These are phyloP conservation scores for Trichoderma virens DNA, from an alignment of 495 filamentous ascomycete species.

Conservation along the genomic window DNA sequence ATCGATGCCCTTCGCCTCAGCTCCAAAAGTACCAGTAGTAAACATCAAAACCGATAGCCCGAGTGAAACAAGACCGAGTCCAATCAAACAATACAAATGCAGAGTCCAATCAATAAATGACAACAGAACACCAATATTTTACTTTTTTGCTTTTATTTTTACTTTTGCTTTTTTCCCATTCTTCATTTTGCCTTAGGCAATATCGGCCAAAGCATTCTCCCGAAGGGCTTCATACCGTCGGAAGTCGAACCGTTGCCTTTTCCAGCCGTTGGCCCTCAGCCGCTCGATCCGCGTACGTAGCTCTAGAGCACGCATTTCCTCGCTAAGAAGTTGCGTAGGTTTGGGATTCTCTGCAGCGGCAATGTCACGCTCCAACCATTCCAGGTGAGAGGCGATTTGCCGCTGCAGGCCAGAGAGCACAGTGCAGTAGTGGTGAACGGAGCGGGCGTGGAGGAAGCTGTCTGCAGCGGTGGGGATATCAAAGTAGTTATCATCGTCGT, in stretches of 20 bases:
- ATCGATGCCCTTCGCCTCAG: background rate
- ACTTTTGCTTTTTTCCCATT: background rate
- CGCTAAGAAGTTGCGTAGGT: constrained; percentile 14
- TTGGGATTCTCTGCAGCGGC: constrained; percentile 14
- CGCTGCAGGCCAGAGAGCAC: constrained; percentile 31
- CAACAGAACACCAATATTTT: background rate
- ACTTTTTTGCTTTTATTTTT: background rate
- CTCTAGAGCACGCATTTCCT: constrained; percentile 24
- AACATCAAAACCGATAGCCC: background rate
- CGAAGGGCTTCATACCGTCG: constrained; percentile 40
- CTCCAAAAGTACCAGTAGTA: background rate
- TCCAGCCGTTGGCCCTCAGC: constrained; percentile 37
- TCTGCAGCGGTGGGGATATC: constrained; percentile 11
- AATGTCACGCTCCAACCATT: constrained; percentile 29
- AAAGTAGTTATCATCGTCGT: constrained; percentile 20
- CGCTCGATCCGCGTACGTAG: constrained; percentile 37
- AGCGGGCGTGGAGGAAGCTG: constrained; percentile 30
- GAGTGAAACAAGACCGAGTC: background rate
- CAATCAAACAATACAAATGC: background rate
- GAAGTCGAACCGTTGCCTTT: constrained; percentile 41
- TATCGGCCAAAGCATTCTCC: constrained; percentile 36
- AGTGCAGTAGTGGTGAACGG: constrained; percentile 34
- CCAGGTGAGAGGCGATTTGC: constrained; percentile 33
- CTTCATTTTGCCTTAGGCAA: background rate
- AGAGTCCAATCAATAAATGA: background rate